A percentile compares a stretch with the other conserved stretches of the same genome.
Evolutionary conservation across 805 yeast genomes (phyloP).

Genomic region (Naumovozyma baii): DNA sequence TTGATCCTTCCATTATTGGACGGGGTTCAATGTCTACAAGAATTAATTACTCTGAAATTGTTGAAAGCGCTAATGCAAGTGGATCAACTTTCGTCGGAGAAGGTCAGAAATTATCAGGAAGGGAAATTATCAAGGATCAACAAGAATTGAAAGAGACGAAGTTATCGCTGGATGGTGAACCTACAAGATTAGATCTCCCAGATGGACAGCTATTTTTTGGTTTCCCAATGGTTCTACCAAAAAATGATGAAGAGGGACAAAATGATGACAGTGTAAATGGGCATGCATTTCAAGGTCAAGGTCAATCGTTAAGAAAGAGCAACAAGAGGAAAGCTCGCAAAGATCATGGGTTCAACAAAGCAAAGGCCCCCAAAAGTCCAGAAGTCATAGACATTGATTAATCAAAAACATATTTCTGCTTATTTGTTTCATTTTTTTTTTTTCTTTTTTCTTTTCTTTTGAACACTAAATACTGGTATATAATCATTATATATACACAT

Average conservation of each 20-base stretch:
- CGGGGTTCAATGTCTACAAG: constrained; percentile 68
- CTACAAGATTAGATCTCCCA: constrained; percentile 66
- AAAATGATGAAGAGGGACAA: constrained; percentile 32
- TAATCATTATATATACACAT: background rate
- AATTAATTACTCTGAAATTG: constrained; percentile 48
- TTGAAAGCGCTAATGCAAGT: constrained; percentile 33
- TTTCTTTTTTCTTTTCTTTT: background rate
- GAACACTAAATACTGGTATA: background rate
- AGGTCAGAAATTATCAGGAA: constrained; percentile 68
- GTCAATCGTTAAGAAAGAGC: constrained; percentile 64
- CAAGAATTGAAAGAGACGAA: constrained; percentile 30
- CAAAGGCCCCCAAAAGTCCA: constrained; percentile 56
- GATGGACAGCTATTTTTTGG: constrained; percentile 90
- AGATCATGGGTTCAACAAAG: constrained; percentile 45
- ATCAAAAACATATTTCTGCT: background rate
- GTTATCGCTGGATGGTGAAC: constrained; percentile 49
- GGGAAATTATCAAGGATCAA: constrained; percentile 12
- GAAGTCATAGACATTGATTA: constrained; percentile 75
- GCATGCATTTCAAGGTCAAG: constrained; percentile 49
- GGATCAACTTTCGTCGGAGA: constrained; percentile 40
- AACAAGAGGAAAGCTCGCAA: constrained; percentile 57
- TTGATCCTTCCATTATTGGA: constrained; percentile 29
- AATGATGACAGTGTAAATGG: constrained; percentile 8
- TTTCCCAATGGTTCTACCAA: constrained; percentile 55
- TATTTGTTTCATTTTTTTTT: background rate